Conservation (phyloP, 2,329 filamentous ascomycete species). For the Cytospora paraplurivora region DNA sequence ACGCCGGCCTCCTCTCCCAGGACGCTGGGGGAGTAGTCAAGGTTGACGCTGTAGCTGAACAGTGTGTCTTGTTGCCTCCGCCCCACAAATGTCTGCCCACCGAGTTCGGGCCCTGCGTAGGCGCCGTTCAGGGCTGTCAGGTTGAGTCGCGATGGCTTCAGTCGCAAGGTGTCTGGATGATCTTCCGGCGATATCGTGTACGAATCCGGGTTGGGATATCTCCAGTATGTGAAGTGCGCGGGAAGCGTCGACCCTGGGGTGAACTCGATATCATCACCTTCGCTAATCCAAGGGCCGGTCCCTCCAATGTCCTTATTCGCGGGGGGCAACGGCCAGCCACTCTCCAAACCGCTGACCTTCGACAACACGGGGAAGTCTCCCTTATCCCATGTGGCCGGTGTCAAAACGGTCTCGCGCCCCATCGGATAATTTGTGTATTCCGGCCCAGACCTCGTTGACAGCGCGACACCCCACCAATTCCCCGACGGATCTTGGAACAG, state of each 20-base stretch:
- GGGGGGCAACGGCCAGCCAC: slow-evolving; percentile 32
- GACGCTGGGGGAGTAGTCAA: slow-evolving; percentile 44
- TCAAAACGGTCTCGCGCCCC: slow-evolving; percentile 48
- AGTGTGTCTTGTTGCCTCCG: slow-evolving; percentile 60
- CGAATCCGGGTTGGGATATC: slow-evolving; percentile 49
- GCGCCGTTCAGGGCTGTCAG: slow-evolving; percentile 56
- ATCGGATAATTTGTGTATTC: slow-evolving; percentile 44
- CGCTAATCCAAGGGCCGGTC: slow-evolving; percentile 33
- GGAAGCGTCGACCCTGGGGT: slow-evolving; percentile 47
- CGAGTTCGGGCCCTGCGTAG: slow-evolving; percentile 43
- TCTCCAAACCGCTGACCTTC: slow-evolving; percentile 37
- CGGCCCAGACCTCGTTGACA: slow-evolving; percentile 45
- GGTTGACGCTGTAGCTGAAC: slow-evolving; percentile 52
- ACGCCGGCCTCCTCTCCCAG: slow-evolving; percentile 54
- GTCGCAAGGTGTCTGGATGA: slow-evolving; percentile 46
- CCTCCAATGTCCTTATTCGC: slow-evolving; percentile 30
- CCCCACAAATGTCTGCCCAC: slow-evolving; percentile 55
- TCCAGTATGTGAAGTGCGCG: slow-evolving; percentile 58
- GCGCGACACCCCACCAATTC: slow-evolving; percentile 46
- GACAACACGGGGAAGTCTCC: slow-evolving; percentile 41
- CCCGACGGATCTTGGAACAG: slow-evolving; percentile 52
- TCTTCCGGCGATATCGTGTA: slow-evolving; percentile 49
- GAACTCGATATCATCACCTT: slow-evolving; percentile 37
- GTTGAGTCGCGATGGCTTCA: slow-evolving; percentile 53
- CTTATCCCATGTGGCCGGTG: slow-evolving; percentile 41